Base-by-base conservation (phyloP, 1,284 basidiomycete genomes). In the Rhizoctonia solani region DNA sequence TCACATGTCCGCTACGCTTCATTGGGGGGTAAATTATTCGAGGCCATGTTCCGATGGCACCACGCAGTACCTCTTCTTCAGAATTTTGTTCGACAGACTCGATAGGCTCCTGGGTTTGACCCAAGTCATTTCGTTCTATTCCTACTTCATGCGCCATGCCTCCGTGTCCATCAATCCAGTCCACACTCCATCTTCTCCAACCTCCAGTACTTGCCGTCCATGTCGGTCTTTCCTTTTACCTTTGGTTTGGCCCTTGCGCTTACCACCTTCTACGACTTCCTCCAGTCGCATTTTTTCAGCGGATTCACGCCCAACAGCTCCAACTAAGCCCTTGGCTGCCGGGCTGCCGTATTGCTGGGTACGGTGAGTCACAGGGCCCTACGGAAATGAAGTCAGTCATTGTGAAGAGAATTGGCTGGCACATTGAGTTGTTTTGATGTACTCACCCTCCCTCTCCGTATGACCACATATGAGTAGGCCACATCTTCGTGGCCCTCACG, bases 1-100 rank as follows among this genome's bases (percentile, higher is more conserved):
- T 90, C 69, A 98, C 86, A 76, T 99, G 96, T 0, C 96, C 96
- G 70, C 88, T 92, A 69, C 88, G 87, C 78, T 98, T 98, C 73
- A 98, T 75, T 14, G 96, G 95, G 21, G 94, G 87, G 72, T 91
- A 90, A 47, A 98, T 84, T 34, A 99, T 83, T 56, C 97, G 85
- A 34, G 96, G 93, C 96, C 96, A 98, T 59, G 80, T 59, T 30
- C 42, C 27, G 21, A 59, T 47, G 30, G 55, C 55, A 16, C 25
- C 25, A 39, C 25, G 55, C 39, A 32, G 29, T 21, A 29, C 42
- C n/a, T n/a, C 49, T 21, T 50, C 47, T 23, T 65, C 65, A 27
- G 23, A 54, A n/a, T 66, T 50, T 32, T 13, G 46, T 39, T 68
- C 42, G 9, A 29, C 37, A 3, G 37, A 16, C 37, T 39, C 37